Percentiles rank a stretch among this genome's conserved stretches.
Conservation (phyloP, 768 basidiomycete genomes). For the Tylopilus subfusipes region DNA sequence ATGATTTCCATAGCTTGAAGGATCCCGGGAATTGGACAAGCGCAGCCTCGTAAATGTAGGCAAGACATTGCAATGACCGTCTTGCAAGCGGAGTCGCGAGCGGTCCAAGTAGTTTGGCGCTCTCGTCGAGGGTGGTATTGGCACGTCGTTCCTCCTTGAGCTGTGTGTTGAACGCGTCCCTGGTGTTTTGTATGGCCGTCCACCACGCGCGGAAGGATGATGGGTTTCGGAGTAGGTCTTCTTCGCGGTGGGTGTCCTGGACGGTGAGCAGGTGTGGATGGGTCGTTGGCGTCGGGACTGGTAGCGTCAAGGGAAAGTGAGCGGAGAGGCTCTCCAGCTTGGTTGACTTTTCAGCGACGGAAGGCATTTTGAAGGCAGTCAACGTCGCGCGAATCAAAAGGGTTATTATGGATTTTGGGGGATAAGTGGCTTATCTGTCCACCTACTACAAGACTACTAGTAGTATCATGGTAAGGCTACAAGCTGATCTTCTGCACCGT, state of each 20-base stretch:
- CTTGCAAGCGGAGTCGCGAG: constrained; percentile 72
- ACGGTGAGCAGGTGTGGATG: constrained; percentile 71
- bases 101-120: constrained; percentile 66
- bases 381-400: background rate
- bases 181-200: constrained; percentile 73
- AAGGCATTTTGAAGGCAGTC: constrained; percentile 45
- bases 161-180: constrained; percentile 57
- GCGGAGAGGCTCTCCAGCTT: constrained; percentile 51
- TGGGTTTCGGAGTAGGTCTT: constrained; percentile 90
- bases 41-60: constrained; percentile 93
- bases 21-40: constrained; percentile 81
- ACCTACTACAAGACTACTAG: background rate
- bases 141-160: constrained; percentile 53
- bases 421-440: constrained; percentile 3
- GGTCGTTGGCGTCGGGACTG: constrained; percentile 76
- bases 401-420: background rate
- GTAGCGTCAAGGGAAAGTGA: constrained; percentile 80
- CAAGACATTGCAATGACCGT: constrained; percentile 75
- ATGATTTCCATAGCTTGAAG: constrained; percentile 96
- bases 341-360: constrained; percentile 46
- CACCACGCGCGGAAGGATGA: constrained; percentile 93
- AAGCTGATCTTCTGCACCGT: background rate
- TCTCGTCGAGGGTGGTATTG: constrained; percentile 46
- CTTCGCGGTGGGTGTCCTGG: constrained; percentile 83
- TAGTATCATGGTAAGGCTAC: constrained; percentile 25